Percentiles rank a stretch among this genome's conserved stretches.
Conservation (phyloP, 1,139 yeast species). For the Taiozyma sp. region DNA sequence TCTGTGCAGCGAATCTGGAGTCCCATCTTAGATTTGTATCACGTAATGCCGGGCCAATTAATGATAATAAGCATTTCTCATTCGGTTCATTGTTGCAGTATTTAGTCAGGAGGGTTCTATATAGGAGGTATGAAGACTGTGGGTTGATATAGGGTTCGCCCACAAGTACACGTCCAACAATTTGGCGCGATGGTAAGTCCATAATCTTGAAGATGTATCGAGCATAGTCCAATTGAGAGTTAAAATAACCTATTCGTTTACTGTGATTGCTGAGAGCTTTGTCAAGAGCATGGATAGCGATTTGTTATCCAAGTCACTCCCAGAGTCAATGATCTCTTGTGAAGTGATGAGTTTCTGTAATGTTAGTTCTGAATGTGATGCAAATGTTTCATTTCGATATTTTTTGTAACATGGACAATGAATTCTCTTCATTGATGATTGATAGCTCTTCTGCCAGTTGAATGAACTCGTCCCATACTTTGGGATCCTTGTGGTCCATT, state of each 20-base stretch:
- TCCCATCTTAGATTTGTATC: constrained; percentile 37
- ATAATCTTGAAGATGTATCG: constrained; percentile 16
- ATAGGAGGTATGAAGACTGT: constrained; percentile 31
- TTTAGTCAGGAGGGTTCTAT: constrained; percentile 18
- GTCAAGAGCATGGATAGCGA: constrained; percentile 8
- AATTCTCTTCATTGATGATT: background rate
- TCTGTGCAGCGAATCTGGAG: constrained; percentile 49
- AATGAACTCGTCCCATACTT: constrained; percentile 7
- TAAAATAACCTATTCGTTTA: constrained; percentile 1
- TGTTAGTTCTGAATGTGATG: constrained; percentile 3
- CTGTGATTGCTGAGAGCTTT: constrained; percentile 4
- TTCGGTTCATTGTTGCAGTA: constrained; percentile 27
- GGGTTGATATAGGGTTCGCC: constrained; percentile 44
- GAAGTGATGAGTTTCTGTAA: constrained; percentile 4
- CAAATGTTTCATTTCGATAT: background rate
- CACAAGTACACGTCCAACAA: constrained; percentile 26
- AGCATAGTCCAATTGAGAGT: constrained; percentile 14
- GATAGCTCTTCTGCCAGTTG: background rate
- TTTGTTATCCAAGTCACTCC: constrained; percentile 14
- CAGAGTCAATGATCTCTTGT: constrained; percentile 4
- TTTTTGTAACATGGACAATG: background rate
- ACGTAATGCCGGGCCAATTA: constrained; percentile 35
- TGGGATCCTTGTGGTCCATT: background rate
- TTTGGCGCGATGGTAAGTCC: constrained; percentile 11
- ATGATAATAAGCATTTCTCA: constrained; percentile 37